Evolutionary conservation across 2,329 filamentous ascomycete genomes (phyloP), one percentile per base, ranked within the genome.

Genomic region (Ceratocystis harringtonii): DNA sequence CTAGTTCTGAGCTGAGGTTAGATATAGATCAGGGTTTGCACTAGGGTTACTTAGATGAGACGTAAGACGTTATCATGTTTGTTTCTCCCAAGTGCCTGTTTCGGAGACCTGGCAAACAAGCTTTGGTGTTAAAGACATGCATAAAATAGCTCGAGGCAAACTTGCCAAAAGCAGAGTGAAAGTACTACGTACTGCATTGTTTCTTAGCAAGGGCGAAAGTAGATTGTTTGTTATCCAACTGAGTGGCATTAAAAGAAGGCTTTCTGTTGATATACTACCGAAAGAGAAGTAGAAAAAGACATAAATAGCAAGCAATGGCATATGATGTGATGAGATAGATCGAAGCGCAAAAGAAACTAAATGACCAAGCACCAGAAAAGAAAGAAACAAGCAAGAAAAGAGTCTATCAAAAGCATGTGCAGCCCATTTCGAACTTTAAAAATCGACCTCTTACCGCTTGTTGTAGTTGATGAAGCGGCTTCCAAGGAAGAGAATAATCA

Each of bases 401-500:
- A 32, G 28, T 58, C 55, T 58, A 58, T 58, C 55, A 58, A 30
- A 25, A 58, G 28, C 28, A 36, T 30, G 1, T 22, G 15, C 60
- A 44, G 4, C 44, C 28, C 61, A 7, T 8, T 28, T n/a, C n/a
- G n/a, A n/a, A 15, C 25, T 55, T 43, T 32, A 12, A 5, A n/a
- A 58, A 28, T 36, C 55, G 3, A 19, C 32, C 0, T 17, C 36
- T 63, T 66, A 68, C 58, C 67, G 67, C 30, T 50, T 65, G 73
- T 82, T 82, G 71, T 78, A 82, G 72, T 82, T 82, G 61, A 82
- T 69, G 72, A 78, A 81, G 62, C 79, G 78, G 67, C 76, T 76
- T 79, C 79, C 82, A 60, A 76, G 6, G 64, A 82, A 76, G 36
- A 84, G 71, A 68, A 84, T 81, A 32, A 89, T 80, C 71, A 94